A percentile compares a stretch with the other conserved stretches of the same genome.
phyloP scores from a whole-genome alignment of 208 protist genomes.

The Leishmania major region DNA sequence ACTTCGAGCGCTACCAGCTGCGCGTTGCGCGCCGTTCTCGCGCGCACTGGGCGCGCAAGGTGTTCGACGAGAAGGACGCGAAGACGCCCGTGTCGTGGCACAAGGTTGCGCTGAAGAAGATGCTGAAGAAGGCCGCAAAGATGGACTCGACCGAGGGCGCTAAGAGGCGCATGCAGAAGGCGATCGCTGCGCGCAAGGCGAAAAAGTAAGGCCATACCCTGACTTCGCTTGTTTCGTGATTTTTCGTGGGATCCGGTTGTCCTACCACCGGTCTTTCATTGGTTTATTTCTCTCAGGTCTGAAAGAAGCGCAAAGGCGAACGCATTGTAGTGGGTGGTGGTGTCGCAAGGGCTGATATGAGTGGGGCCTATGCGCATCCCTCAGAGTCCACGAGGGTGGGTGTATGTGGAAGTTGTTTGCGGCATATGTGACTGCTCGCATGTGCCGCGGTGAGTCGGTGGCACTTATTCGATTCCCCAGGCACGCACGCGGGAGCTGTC shows the following conservation, averaged over 20 bases:
- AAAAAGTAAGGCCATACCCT: conserved; percentile 39
- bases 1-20: conserved; percentile 94
- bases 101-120: conserved; percentile 85
- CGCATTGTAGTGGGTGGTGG: neutral
- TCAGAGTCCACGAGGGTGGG: neutral
- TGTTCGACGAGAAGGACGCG: conserved; percentile 90
- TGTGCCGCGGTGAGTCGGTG: neutral
- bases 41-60: conserved; percentile 90
- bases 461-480: no score
- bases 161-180: conserved; percentile 91
- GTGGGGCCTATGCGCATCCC: no score
- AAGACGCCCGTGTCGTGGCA: conserved; percentile 90
- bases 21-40: conserved; percentile 90
- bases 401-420: neutral
- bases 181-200: conserved; percentile 69
- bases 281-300: neutral
- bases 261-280: neutral
- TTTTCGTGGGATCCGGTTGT: neutral
- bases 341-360: neutral
- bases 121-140: conserved; percentile 89
- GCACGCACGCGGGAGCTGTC: neutral
- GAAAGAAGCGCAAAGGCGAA: conserved; percentile 6
- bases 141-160: conserved; percentile 67
- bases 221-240: conserved; percentile 16
- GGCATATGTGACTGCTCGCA: neutral